phyloP scores from a whole-genome alignment of 176 grass and related monocot genomes.

The Eragrostis curvula region DNA sequence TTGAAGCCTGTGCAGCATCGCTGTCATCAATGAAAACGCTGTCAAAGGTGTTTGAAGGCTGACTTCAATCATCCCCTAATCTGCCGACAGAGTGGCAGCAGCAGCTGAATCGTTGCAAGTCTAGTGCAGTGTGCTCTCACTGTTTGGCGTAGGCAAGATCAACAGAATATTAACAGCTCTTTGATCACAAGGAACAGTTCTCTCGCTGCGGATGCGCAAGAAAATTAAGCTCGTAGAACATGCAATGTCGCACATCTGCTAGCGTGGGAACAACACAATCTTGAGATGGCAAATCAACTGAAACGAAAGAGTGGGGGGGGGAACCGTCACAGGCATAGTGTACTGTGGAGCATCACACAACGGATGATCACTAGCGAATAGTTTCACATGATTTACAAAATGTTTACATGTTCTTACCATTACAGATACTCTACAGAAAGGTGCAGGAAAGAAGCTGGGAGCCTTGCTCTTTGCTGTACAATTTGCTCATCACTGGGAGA shows the following conservation, averaged over 20 bases:
- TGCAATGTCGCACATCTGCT: not conserved
- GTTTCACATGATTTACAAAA: not conserved
- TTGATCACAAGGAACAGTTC: not conserved
- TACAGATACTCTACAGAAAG: not conserved
- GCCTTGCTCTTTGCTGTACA: conserved; percentile 26
- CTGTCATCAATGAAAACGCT: conserved; percentile 1
- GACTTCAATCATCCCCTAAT: conserved; percentile 6
- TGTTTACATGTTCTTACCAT: not conserved
- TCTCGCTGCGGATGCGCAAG: not conserved
- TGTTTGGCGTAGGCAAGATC: conserved; percentile 2
- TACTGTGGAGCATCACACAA: not conserved
- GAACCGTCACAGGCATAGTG: not conserved
- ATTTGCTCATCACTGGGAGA: not conserved
- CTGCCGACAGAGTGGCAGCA: conserved; percentile 40
- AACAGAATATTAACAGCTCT: not conserved
- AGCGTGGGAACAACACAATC: not conserved
- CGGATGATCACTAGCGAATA: not conserved
- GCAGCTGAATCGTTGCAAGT: not conserved
- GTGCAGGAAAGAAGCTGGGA: not conserved
- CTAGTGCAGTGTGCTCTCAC: not conserved
- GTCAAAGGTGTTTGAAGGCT: conserved; percentile 18
- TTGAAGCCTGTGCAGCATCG: conserved; percentile 8
- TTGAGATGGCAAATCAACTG: not conserved
- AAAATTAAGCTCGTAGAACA: not conserved
- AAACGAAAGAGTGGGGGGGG: no score